Evolutionary conservation across 1,284 basidiomycete genomes (phyloP).

Genomic region (Grifola frondosa): DNA sequence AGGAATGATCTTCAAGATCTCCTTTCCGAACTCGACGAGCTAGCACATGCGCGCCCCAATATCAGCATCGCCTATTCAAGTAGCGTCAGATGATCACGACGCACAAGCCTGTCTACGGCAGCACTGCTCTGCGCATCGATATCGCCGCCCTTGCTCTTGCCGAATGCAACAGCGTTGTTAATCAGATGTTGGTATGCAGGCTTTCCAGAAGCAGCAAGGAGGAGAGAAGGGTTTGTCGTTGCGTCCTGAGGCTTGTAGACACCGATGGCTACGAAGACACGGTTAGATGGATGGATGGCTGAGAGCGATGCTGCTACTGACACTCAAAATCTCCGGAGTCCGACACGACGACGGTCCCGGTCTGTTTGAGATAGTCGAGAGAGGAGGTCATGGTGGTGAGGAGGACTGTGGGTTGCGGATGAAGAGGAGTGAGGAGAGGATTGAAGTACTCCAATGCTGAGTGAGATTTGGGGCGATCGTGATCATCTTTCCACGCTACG

Average conservation of each 20-base stretch:
- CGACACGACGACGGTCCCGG: slow-evolving; percentile 92
- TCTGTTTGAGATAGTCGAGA: slow-evolving; percentile 85
- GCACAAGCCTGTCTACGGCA: slow-evolving; percentile 86
- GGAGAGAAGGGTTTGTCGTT: slow-evolving; percentile 93
- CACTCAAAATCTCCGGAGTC: slow-evolving; percentile 89
- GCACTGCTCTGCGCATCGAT: slow-evolving; percentile 70
- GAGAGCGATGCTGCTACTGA: slow-evolving; percentile 38
- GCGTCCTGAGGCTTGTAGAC: slow-evolving; percentile 93
- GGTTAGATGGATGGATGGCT: slow-evolving; percentile 13
- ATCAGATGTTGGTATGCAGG: slow-evolving; percentile 84
- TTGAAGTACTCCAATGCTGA: slow-evolving; percentile 19
- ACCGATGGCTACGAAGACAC: slow-evolving; percentile 63
- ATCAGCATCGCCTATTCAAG: neutral
- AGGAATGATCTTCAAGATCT: slow-evolving; percentile 94
- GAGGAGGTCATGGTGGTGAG: slow-evolving; percentile 75
- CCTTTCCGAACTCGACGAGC: slow-evolving; percentile 96
- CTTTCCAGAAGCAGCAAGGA: slow-evolving; percentile 93
- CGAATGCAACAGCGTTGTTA: slow-evolving; percentile 80
- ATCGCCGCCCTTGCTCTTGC: slow-evolving; percentile 78
- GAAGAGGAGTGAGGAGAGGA: slow-evolving; percentile 5
- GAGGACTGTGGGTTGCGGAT: slow-evolving; percentile 16
- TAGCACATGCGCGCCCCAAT: slow-evolving; percentile 34
- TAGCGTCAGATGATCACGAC: slow-evolving; percentile 24
- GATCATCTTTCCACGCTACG: slow-evolving; percentile 12
- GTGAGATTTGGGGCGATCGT: slow-evolving; percentile 22